Percentiles rank a stretch among this genome's conserved stretches.
These are phyloP conservation scores for Laetiporus sulphureus DNA, from an alignment of 1,284 basidiomycete species.

Conservation along the genomic window DNA sequence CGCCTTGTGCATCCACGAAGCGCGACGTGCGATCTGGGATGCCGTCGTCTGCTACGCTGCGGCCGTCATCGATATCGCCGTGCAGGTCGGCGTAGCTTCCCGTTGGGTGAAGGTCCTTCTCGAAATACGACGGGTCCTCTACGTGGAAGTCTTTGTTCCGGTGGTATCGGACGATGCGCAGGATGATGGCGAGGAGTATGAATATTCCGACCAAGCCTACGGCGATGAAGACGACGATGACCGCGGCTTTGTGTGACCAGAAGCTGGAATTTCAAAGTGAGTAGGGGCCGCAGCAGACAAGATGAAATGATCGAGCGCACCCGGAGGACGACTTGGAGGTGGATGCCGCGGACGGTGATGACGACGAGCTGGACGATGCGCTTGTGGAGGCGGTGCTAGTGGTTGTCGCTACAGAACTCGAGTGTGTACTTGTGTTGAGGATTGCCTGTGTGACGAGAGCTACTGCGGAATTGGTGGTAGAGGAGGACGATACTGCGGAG, in stretches of 20 bases:
- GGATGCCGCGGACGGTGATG: neutral
- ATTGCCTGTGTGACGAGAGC: neutral
- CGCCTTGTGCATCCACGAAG: slow-evolving; percentile 23
- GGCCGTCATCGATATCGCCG: slow-evolving; percentile 14
- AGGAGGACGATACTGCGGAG: neutral
- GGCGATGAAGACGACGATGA: slow-evolving; percentile 26
- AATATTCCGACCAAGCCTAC: slow-evolving; percentile 20
- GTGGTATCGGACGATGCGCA: slow-evolving; percentile 19
- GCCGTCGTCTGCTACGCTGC: slow-evolving; percentile 22
- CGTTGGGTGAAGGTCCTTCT: slow-evolving; percentile 20
- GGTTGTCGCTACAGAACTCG: neutral
- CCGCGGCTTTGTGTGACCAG: slow-evolving; percentile 26
- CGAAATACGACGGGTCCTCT: slow-evolving; percentile 27
- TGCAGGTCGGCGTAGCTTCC: slow-evolving; percentile 10
- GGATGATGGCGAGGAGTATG: slow-evolving; percentile 11
- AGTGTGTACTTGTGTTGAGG: neutral
- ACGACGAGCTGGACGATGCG: neutral
- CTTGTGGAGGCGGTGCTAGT: neutral
- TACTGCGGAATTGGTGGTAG: neutral
- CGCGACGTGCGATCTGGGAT: slow-evolving; percentile 29
- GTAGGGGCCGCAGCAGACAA: no score
- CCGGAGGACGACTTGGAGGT: neutral
- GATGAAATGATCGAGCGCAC: no score
- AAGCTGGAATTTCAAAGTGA: no score
- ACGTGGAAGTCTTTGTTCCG: slow-evolving; percentile 17